Evolutionary conservation across 164 flowering plant genomes (phyloP).

Genomic region (Vitis rotundifolia): DNA sequence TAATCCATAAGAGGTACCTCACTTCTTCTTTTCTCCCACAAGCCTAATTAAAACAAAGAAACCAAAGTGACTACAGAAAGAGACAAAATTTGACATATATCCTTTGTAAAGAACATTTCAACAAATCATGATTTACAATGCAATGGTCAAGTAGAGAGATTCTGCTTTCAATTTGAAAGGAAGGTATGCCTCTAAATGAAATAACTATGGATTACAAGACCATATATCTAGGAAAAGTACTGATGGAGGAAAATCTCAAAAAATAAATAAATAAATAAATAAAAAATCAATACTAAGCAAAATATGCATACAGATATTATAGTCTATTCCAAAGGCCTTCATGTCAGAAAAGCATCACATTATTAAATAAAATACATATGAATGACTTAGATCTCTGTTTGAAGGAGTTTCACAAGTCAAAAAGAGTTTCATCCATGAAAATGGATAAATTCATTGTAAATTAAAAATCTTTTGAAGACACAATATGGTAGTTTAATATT

Average conservation of each 20-base stretch:
- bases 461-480: too few species aligned
- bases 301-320: not conserved
- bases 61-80: not conserved
- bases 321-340: not conserved
- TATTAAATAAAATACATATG: not conserved
- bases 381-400: not conserved
- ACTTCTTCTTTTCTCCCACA: conserved; percentile 56
- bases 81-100: too few species aligned
- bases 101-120: too few species aligned
- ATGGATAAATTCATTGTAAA: too few species aligned
- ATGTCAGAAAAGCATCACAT: not conserved
- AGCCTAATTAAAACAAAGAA: conserved; percentile 32
- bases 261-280: not conserved
- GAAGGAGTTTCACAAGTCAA: too few species aligned
- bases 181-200: too few species aligned
- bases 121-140: too few species aligned
- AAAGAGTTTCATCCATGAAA: too few species aligned
- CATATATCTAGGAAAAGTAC: not conserved
- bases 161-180: too few species aligned
- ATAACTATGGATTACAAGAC: too few species aligned
- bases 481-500: too few species aligned
- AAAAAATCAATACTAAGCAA: not conserved
- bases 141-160: too few species aligned
- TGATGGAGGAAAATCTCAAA: not conserved
- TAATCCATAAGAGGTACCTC: conserved; percentile 65